phyloP scores from a whole-genome alignment of 345 rosid genomes.

The Salix viminalis region DNA sequence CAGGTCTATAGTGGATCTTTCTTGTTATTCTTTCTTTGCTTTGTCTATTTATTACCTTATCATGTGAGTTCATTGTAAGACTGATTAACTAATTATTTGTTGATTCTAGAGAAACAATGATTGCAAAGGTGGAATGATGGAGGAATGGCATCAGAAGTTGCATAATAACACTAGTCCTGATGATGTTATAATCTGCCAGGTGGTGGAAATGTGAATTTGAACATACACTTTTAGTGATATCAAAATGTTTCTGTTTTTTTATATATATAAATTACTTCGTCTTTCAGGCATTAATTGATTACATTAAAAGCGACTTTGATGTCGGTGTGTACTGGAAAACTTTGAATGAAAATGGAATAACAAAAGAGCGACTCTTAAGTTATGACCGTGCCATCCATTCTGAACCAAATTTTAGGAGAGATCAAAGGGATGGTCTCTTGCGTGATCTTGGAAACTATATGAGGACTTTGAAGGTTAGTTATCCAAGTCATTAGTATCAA shows the following conservation, averaged over 20 bases:
- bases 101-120: constrained; percentile 73
- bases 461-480: constrained; percentile 91
- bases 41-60: constrained; percentile 6
- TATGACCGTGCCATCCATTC: constrained; percentile 93
- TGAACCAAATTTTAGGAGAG: constrained; percentile 78
- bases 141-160: constrained; percentile 99
- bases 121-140: constrained; percentile 99
- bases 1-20: constrained; percentile 54
- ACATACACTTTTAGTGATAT: constrained; percentile 6
- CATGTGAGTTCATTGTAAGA: neutral
- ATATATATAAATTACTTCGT: constrained; percentile 15
- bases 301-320: constrained; percentile 69
- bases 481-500: constrained; percentile 10
- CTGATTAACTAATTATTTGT: constrained; percentile 6
- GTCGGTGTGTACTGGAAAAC: constrained; percentile 91
- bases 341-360: constrained; percentile 88
- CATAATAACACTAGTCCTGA: constrained; percentile 99
- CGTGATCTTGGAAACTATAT: constrained; percentile 89
- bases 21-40: constrained; percentile 12
- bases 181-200: constrained; percentile 97
- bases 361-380: constrained; percentile 85
- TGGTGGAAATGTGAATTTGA: constrained; percentile 26
- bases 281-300: constrained; percentile 85
- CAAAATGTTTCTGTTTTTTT: neutral
- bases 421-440: constrained; percentile 78